phyloP scores from a whole-genome alignment of 2,329 filamentous ascomycete genomes.

The Septoria petroselini region DNA sequence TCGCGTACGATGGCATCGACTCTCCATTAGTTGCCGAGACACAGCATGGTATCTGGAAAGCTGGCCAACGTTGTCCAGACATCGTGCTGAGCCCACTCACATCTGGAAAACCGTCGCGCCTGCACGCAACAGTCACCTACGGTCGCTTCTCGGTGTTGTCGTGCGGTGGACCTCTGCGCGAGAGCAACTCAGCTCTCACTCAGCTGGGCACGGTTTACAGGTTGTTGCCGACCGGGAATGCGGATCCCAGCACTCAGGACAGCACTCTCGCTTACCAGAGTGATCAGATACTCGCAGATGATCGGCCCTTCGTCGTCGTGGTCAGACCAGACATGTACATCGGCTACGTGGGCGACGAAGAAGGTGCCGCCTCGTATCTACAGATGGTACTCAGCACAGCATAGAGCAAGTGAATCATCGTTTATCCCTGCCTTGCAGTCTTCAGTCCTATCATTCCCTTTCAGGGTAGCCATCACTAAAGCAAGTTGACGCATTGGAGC shows the following conservation, averaged over 20 bases:
- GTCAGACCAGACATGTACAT: conserved; percentile 16
- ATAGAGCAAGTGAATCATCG: not conserved
- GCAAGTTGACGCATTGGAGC: too few relatives aligned
- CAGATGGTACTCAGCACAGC: not conserved
- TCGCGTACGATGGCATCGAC: conserved; percentile 5
- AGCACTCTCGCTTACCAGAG: not conserved
- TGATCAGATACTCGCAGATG: not conserved
- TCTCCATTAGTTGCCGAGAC: conserved; percentile 7
- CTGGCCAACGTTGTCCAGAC: conserved; percentile 11
- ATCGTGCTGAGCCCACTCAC: not conserved
- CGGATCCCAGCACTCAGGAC: not conserved
- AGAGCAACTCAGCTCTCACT: not conserved
- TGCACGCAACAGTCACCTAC: conserved; percentile 10
- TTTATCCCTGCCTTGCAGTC: not conserved
- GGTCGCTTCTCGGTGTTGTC: conserved; percentile 11
- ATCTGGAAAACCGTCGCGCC: not conserved
- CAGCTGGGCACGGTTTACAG: not conserved
- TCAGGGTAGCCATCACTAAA: too few relatives aligned
- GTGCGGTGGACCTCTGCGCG: not conserved
- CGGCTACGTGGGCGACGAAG: conserved; percentile 13
- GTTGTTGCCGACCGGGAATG: not conserved
- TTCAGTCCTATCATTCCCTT: too few relatives aligned
- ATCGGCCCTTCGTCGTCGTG: conserved; percentile 3
- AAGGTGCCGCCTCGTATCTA: conserved; percentile 2
- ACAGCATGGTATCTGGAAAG: conserved; percentile 12